phyloP scores from a whole-genome alignment of 1,139 yeast species.

The Waltiozyma sp. region DNA sequence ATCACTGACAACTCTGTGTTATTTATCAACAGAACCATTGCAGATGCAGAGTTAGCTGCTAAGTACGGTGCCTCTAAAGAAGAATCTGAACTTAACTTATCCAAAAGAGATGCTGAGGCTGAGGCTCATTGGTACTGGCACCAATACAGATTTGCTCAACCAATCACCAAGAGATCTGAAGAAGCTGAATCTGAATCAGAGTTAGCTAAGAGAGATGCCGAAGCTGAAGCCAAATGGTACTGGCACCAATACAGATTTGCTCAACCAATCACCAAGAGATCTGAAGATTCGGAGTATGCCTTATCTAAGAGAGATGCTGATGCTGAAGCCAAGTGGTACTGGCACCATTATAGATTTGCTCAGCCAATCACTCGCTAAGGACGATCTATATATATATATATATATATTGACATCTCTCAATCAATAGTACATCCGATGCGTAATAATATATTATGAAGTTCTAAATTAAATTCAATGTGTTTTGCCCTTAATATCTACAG shows the following conservation, averaged over 20 bases:
- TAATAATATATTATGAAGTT: too few relatives aligned
- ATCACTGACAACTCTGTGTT: slow-evolving; percentile 16
- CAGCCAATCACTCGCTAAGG: slow-evolving; percentile 7
- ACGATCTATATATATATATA: too few relatives aligned
- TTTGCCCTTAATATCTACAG: too few relatives aligned
- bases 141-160: slow-evolving; percentile 6
- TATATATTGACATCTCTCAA: too few relatives aligned
- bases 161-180: slow-evolving; percentile 9
- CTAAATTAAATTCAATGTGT: too few relatives aligned
- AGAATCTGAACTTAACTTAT: neutral
- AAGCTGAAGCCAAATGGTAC: slow-evolving; percentile 7
- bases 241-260: slow-evolving; percentile 3
- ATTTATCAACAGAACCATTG: slow-evolving; percentile 18
- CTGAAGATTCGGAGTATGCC: slow-evolving; percentile 9
- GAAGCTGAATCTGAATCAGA: slow-evolving; percentile 9
- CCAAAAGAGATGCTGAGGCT: slow-evolving; percentile 12
- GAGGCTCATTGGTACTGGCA: slow-evolving; percentile 13
- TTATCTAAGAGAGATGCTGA: slow-evolving; percentile 7
- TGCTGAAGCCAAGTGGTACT: slow-evolving; percentile 12
- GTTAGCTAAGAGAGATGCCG: slow-evolving; percentile 11
- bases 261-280: slow-evolving; percentile 11
- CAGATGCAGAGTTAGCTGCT: slow-evolving; percentile 9
- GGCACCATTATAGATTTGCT: slow-evolving; percentile 9
- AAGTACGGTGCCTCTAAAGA: neutral
- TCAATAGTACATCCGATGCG: slow-evolving; percentile 1